Conservation (phyloP, 306 rosid genomes). For the Malus asiatica region DNA sequence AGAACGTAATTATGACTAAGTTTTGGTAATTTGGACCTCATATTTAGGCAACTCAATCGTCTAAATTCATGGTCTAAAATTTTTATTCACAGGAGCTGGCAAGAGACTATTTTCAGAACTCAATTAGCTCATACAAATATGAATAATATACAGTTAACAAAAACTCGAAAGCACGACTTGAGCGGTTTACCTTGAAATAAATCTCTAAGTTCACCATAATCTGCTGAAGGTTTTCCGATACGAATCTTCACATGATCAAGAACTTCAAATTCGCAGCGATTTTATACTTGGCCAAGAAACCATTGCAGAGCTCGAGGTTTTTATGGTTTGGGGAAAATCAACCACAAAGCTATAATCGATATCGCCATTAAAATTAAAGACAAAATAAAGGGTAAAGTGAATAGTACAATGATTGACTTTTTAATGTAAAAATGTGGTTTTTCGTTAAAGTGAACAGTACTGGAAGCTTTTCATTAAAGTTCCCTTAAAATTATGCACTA, state of each 20-base stretch:
- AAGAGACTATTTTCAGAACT: too few species aligned
- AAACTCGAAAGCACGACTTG: not conserved
- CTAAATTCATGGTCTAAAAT: too few species aligned
- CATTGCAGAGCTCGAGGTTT: not conserved
- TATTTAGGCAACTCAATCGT: not conserved
- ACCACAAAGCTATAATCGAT: not conserved
- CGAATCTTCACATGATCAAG: not conserved
- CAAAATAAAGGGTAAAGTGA: too few species aligned
- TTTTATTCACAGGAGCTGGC: too few species aligned
- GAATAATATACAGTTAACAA: not conserved
- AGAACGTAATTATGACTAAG: too few species aligned
- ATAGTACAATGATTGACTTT: too few species aligned
- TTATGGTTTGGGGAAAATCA: not conserved
- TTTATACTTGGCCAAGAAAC: conserved; percentile 11
- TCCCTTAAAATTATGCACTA: not conserved
- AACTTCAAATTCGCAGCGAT: not conserved
- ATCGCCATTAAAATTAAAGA: not conserved
- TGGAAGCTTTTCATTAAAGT: too few species aligned
- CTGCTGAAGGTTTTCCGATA: not conserved
- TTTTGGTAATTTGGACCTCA: not conserved
- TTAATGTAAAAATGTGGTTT: too few species aligned
- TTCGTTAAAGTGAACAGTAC: too few species aligned
- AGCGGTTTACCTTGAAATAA: not conserved
- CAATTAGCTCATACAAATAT: too few species aligned
- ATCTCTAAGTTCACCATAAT: not conserved